Base-by-base conservation (phyloP, 495 filamentous ascomycete species). In the Hyaloscypha bicolor region DNA sequence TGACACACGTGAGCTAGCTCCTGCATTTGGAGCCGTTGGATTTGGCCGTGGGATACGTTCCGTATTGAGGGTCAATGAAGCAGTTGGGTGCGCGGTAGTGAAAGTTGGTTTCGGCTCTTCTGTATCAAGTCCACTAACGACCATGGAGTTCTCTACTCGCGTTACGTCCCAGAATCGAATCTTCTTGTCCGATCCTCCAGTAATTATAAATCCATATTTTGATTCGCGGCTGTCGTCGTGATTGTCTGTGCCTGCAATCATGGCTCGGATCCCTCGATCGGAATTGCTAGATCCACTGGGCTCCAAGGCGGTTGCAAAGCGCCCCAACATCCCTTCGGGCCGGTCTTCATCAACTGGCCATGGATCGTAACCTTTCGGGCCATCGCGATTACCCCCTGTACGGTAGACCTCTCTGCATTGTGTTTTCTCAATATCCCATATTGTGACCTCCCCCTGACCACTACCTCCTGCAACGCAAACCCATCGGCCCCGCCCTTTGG, bases 341-440 rank as follows among this genome's bases (percentile, higher is more conserved):
- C 86, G 87, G 70, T 97, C 94, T 48, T 96, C 93, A 72, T 98
- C 95, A 2, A 97, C 89, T 63, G 92, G 90, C 88, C 92, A 94
- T 4, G 93, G 85, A 37, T 95, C 91, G 74, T 97, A 97, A 21
- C 86, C 87, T 73, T 86, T 90, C 2, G 83, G 77, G 65, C 81
- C 82, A 9, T 78, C 77, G 60, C 82, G 78, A 53, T 77, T 80
- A 42, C 82, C 78, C 11, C 84, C 80, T 63, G 88, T 85, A 16
- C 91, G 89, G 78, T 94, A 98, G 3, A 97, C 88, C 76, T 97
- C 94, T 67, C 93, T 86, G 71, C 96, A 98, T 65, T 89, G 85
- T 22, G 88, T 86, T 74, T 94, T 95, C 73, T 98, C 94, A 19
- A 97, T 81, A 76, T 99, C 96, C 95, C 95, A 99, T 2, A 96